These are phyloP conservation scores for Hanseniaspora singularis DNA, from an alignment of 805 yeast genomes.

Conservation along the genomic window DNA sequence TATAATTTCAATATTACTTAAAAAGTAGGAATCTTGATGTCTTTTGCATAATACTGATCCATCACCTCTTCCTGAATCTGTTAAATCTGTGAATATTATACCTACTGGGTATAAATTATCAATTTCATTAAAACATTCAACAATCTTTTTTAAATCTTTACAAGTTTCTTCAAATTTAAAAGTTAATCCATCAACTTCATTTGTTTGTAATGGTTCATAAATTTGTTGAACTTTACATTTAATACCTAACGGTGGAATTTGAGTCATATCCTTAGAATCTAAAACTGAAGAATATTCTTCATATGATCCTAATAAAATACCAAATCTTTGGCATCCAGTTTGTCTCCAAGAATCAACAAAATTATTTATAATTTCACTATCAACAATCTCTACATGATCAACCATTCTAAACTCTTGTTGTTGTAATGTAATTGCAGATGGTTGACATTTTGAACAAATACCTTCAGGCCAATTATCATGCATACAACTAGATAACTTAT, in stretches of 20 bases:
- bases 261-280: slow-evolving; percentile 13
- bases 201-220: slow-evolving; percentile 82
- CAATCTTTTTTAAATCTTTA: slow-evolving; percentile 21
- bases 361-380: slow-evolving; percentile 56
- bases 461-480: slow-evolving; percentile 93
- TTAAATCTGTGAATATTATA: slow-evolving; percentile 74
- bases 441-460: slow-evolving; percentile 93
- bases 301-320: slow-evolving; percentile 73
- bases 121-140: slow-evolving; percentile 41
- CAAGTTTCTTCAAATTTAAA: slow-evolving; percentile 45
- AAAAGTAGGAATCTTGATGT: slow-evolving; percentile 80
- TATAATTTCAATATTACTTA: slow-evolving; percentile 74
- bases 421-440: slow-evolving; percentile 84
- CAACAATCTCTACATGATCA: slow-evolving; percentile 87
- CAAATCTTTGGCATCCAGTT: slow-evolving; percentile 78
- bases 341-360: slow-evolving; percentile 89
- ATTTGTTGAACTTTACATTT: slow-evolving; percentile 91
- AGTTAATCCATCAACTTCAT: slow-evolving; percentile 75
- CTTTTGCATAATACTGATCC: slow-evolving; percentile 88
- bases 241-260: slow-evolving; percentile 70
- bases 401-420: slow-evolving; percentile 90
- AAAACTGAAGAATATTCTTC: slow-evolving; percentile 43
- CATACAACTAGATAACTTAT: slow-evolving; percentile 41
- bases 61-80: slow-evolving; percentile 75
- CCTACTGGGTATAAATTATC: slow-evolving; percentile 70